Evolutionary conservation across 1,284 basidiomycete genomes (phyloP).

Genomic region (Marasmius fiardii): DNA sequence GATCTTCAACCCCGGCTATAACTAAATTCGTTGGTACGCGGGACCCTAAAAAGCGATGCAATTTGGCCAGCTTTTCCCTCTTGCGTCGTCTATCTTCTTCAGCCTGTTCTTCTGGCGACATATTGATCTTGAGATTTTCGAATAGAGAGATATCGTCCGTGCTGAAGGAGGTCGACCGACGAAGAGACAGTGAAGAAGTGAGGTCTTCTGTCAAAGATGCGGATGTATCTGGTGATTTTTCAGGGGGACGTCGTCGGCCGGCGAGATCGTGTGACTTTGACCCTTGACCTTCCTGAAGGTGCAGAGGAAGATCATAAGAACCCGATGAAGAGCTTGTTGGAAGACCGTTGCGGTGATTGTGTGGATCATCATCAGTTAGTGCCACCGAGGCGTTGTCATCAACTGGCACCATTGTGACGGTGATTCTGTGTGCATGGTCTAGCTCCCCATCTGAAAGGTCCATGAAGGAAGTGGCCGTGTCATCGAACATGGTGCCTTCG

Average conservation of each 20-base stretch:
- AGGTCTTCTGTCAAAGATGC: neutral
- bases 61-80: conserved; percentile 69
- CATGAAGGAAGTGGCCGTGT: conserved; percentile 54
- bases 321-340: neutral
- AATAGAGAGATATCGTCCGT: conserved; percentile 22
- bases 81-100: conserved; percentile 64
- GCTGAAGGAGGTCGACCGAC: conserved; percentile 17
- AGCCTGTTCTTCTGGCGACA: conserved; percentile 47
- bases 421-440: neutral
- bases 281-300: neutral
- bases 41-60: conserved; percentile 79
- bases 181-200: conserved; percentile 3
- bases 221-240: conserved; percentile 12
- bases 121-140: conserved; percentile 30
- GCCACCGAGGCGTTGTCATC: conserved; percentile 7
- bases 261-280: neutral
- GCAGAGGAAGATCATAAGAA: neutral
- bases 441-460: conserved; percentile 63
- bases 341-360: neutral
- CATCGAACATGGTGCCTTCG: conserved; percentile 2
- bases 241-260: neutral
- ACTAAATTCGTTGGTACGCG: conserved; percentile 69
- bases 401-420: conserved; percentile 1
- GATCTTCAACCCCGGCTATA: conserved; percentile 39
- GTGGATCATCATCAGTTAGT: neutral